Percentiles rank a stretch among this genome's conserved stretches.
These are phyloP conservation scores for Asterophora lycoperdoides DNA, from an alignment of 768 basidiomycete genomes.

Conservation along the genomic window DNA sequence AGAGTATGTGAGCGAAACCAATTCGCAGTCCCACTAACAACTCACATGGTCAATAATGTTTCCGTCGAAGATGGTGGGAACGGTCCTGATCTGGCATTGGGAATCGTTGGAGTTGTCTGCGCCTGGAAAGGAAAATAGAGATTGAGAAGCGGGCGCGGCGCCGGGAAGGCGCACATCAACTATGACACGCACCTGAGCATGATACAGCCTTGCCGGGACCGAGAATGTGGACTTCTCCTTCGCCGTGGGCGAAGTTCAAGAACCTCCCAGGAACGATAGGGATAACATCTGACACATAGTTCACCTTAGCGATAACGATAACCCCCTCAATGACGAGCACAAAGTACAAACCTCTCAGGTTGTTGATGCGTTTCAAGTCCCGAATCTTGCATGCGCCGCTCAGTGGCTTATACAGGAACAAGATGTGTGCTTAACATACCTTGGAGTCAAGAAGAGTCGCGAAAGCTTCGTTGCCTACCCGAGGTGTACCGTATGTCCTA, in stretches of 20 bases:
- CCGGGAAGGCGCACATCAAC: background rate
- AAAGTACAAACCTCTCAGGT: conserved; percentile 26
- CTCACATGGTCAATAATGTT: conserved; percentile 50
- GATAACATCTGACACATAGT: conserved; percentile 33
- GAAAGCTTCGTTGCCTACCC: conserved; percentile 49
- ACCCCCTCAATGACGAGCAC: background rate
- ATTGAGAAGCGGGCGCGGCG: background rate
- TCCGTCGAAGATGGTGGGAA: conserved; percentile 49
- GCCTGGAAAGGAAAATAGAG: conserved; percentile 23
- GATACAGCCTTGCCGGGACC: conserved; percentile 31
- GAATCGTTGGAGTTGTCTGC: conserved; percentile 52
- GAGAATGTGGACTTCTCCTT: conserved; percentile 54
- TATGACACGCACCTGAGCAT: conserved; percentile 29
- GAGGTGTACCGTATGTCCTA: conserved; percentile 47
- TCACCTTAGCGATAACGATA: background rate
- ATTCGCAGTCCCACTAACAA: background rate
- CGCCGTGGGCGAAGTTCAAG: conserved; percentile 46
- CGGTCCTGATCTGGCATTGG: conserved; percentile 50
- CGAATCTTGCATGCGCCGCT: conserved; percentile 23
- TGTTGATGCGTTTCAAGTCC: conserved; percentile 38
- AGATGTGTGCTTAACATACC: conserved; percentile 19
- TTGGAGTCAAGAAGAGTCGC: conserved; percentile 46
- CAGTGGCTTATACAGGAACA: background rate
- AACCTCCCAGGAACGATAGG: conserved; percentile 54
- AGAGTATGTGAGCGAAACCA: background rate